These are phyloP conservation scores for Solanum ossicruentum DNA, from an alignment of 257 asterid species.

Conservation along the genomic window DNA sequence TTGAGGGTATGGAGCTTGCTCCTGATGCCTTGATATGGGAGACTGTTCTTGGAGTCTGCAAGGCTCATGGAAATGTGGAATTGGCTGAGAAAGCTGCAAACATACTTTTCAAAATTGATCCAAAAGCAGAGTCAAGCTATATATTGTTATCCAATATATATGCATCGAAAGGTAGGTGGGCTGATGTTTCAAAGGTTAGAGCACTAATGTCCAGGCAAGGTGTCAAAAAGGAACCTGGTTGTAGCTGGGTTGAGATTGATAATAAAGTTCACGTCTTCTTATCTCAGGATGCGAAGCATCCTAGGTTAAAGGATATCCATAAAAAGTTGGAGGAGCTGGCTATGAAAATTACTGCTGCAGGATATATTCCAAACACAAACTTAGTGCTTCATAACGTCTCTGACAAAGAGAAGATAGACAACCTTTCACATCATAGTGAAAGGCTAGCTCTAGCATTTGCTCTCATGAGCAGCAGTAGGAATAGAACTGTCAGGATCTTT, in stretches of 20 bases:
- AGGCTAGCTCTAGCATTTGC: conserved; percentile 71
- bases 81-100: conserved; percentile 73
- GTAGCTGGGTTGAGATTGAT: conserved; percentile 74
- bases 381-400: conserved; percentile 46
- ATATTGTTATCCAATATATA: conserved; percentile 61
- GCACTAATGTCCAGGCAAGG: conserved; percentile 45
- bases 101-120: conserved; percentile 43
- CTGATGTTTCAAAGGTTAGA: conserved; percentile 50
- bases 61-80: conserved; percentile 53
- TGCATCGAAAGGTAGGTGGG: conserved; percentile 68
- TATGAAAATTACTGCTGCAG: conserved; percentile 24
- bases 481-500: conserved; percentile 48
- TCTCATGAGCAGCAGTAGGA: conserved; percentile 31
- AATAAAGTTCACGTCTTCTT: conserved; percentile 58
- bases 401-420: conserved; percentile 37
- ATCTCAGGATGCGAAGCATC: conserved; percentile 67
- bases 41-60: conserved; percentile 67
- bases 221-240: conserved; percentile 77
- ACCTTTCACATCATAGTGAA: conserved; percentile 70
- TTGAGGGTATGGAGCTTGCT: conserved; percentile 43
- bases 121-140: conserved; percentile 46
- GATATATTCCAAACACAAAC: conserved; percentile 45
- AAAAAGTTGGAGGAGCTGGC: conserved; percentile 46
- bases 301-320: conserved; percentile 38
- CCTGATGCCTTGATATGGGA: conserved; percentile 69